phyloP scores from a whole-genome alignment of 2,329 filamentous ascomycete species.

The Stagonosporopsis vannaccii region DNA sequence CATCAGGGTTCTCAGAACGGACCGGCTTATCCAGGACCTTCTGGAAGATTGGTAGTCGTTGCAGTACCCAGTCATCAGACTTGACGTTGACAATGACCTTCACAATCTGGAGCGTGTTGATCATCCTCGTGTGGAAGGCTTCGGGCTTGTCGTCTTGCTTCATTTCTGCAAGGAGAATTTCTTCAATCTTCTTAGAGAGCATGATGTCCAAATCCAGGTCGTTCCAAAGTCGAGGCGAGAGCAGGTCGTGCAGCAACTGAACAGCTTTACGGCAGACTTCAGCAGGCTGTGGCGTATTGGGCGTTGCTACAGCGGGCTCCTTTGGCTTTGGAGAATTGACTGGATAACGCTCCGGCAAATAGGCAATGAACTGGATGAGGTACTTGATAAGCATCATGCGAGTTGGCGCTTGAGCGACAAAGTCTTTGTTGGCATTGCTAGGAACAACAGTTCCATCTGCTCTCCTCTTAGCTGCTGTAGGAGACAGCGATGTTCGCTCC shows the following conservation, averaged over 20 bases:
- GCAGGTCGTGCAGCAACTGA: conserved; percentile 78
- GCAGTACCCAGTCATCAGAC: conserved; percentile 87
- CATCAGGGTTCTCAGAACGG: conserved; percentile 85
- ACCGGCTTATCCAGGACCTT: conserved; percentile 90
- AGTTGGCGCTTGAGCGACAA: conserved; percentile 60
- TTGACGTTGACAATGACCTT: conserved; percentile 89
- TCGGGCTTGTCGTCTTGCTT: conserved; percentile 63
- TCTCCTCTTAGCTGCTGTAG: conserved; percentile 74
- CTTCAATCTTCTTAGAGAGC: conserved; percentile 87
- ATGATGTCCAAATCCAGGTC: conserved; percentile 85
- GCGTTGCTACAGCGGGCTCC: conserved; percentile 40
- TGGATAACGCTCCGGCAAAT: conserved; percentile 83
- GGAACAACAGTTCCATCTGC: conserved; percentile 69
- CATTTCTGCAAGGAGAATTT: conserved; percentile 78
- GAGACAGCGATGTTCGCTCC: conserved; percentile 68
- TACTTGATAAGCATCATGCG: conserved; percentile 90
- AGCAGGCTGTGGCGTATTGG: conserved; percentile 60
- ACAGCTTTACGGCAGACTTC: conserved; percentile 90
- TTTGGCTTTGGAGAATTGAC: conserved; percentile 61
- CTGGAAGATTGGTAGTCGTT: conserved; percentile 78
- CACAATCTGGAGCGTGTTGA: conserved; percentile 93
- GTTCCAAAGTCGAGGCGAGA: conserved; percentile 88
- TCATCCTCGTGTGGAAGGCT: conserved; percentile 82
- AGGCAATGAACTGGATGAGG: conserved; percentile 92
- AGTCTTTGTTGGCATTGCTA: conserved; percentile 58